Base-by-base conservation (phyloP, 73 alveolate genomes). In the Uronychia binucleata region DNA sequence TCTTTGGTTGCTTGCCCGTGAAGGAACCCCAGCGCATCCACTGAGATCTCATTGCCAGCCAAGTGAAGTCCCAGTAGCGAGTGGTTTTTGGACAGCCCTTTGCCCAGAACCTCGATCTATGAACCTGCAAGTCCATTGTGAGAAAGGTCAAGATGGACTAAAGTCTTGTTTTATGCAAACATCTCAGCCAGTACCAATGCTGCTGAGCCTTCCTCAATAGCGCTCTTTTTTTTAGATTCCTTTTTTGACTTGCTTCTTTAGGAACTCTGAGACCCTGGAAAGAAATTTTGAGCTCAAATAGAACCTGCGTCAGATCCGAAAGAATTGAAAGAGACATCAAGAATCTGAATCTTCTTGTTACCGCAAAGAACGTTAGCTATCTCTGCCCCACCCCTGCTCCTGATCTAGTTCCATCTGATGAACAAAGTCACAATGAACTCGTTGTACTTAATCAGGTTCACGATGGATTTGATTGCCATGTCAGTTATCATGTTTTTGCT, bases 51-150 rank as follows among this genome's bases (percentile, higher is more conserved):
- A 81, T 96, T 96, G 31, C 99, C 99, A 78, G 88, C 88, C 79
- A 96, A 92, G 89, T 96, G 99, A 8, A 96, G 87, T 0, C 99
- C 99, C 78, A 96, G 77, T 28, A 96, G 90, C 26, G 98, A 88
- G 85, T 96, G 97, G 87, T 96, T 96, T 57, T 82, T 80, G 78
- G 86, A 93, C 33, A 93, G 89, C 78, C 95, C 94, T 80, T 96
- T 95, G 25, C 96, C 90, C 67, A 93, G 60, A 28, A 57, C 74
- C n/a, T 32, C n/a, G 25, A 79, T 58, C 58, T 59, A 78, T 34
- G 60, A 57, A 5, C 30, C 57, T 1, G 89, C 26, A 19, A 82
- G 74, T 1, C 34, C 30, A 86, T 96, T 96, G 78, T 91, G 92
- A 31, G 96, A 87, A 27, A 96, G 85, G 80, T 96, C 99, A 74